Evolutionary conservation across 2,329 filamentous ascomycete genomes (phyloP).

Genomic region (Acrocalymma vagum): DNA sequence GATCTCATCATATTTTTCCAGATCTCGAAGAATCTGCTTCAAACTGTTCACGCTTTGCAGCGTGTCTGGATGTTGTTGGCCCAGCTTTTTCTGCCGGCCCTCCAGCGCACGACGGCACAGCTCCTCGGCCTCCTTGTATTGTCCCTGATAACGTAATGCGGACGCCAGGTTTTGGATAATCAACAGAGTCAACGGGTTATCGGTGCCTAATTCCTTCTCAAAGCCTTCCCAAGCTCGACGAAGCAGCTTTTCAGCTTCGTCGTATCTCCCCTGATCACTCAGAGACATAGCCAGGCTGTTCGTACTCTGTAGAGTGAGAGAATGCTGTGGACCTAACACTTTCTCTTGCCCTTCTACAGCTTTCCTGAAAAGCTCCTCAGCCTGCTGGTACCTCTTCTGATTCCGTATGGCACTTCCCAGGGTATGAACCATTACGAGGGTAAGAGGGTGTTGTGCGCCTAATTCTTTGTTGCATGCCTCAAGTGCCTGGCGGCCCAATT

Average conservation of each 20-base stretch:
- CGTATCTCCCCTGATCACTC: constrained; percentile 4
- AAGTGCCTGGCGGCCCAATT: constrained; percentile 8
- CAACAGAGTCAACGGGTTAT: constrained; percentile 9
- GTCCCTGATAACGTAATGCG: constrained; percentile 7
- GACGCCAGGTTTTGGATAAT: constrained; percentile 11
- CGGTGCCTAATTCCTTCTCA: constrained; percentile 11
- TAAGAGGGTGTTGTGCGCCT: constrained; percentile 6
- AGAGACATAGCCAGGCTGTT: constrained; percentile 10
- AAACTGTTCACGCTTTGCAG: constrained; percentile 8
- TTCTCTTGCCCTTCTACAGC: too few relatives aligned
- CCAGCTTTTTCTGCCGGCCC: constrained; percentile 3
- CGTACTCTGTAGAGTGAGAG: too few relatives aligned
- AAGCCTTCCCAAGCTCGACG: constrained; percentile 11
- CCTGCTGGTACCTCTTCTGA: constrained; percentile 5
- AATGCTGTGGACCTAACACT: too few relatives aligned
- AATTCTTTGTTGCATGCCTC: constrained; percentile 10
- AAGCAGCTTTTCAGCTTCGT: constrained; percentile 13
- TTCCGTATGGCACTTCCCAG: constrained; percentile 9
- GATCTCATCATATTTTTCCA: constrained; percentile 11
- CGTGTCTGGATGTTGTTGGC: constrained; percentile 8
- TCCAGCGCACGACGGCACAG: neutral
- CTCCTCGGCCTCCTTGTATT: constrained; percentile 4
- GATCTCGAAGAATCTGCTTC: constrained; percentile 5
- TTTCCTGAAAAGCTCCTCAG: constrained; percentile 6
- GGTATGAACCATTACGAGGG: constrained; percentile 5